These are phyloP conservation scores for Ceratobasidium sp. DNA, from an alignment of 1,284 basidiomycete species.

Conservation along the genomic window DNA sequence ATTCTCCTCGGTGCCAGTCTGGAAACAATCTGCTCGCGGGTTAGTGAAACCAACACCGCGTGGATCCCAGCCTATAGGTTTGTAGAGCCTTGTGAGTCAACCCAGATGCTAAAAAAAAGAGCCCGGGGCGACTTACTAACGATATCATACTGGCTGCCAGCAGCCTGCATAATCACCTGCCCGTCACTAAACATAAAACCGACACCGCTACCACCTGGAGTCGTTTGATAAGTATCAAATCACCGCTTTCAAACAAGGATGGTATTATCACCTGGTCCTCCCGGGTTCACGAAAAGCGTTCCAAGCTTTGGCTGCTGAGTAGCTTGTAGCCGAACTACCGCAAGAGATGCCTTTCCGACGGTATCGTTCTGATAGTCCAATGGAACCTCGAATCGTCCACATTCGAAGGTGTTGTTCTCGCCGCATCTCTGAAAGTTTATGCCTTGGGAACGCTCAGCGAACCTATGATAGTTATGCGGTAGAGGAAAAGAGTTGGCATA, in stretches of 20 bases:
- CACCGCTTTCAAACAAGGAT: not conserved
- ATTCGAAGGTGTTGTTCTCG: not conserved
- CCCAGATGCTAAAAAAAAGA: not conserved
- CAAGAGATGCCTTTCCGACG: constrained; percentile 23
- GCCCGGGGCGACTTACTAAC: constrained; percentile 8
- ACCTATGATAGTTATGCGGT: not conserved
- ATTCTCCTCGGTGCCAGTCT: not conserved
- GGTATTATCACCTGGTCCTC: constrained; percentile 27
- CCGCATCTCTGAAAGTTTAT: not conserved
- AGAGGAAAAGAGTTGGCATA: not conserved
- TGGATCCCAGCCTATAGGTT: constrained; percentile 35
- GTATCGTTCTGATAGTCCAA: constrained; percentile 14
- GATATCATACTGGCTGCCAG: constrained; percentile 35
- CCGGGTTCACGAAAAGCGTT: constrained; percentile 35
- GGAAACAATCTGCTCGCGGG: constrained; percentile 13
- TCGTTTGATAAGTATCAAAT: not conserved
- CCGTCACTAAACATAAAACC: not conserved
- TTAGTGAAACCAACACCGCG: constrained; percentile 19
- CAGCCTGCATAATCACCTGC: not conserved
- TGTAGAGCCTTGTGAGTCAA: not conserved
- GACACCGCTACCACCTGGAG: not conserved
- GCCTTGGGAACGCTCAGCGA: not conserved
- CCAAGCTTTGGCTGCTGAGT: constrained; percentile 19
- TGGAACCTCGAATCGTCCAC: constrained; percentile 15
- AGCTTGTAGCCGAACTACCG: not conserved